Evolutionary conservation across 768 basidiomycete species (phyloP), one percentile per base, ranked within the genome.

Genomic region (Clitopilus passeckerianus): DNA sequence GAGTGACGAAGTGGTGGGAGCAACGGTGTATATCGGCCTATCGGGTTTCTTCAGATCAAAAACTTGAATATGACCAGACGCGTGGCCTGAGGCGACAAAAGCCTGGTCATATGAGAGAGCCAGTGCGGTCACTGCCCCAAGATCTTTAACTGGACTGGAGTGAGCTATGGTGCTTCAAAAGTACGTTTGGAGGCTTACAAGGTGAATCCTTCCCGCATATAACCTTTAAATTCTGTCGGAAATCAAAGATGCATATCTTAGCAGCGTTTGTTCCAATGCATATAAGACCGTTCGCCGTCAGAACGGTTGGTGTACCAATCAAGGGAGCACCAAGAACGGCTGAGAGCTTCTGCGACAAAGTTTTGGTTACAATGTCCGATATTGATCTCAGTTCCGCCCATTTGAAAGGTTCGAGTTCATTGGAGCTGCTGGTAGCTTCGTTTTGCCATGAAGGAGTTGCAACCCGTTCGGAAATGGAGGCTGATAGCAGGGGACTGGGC

Each of bases 71-170:
- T 93, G 80, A 2, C 96, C 97, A 1, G 81, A 81, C 5, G 84
- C 77, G 72, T 98, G 93, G 0, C 97, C 97, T 1, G 89, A 89
- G 0, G 89, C 96, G 54, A 98, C 78, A 70, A 87, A 97, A 1
- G 95, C 98, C 65, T 94, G 93, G 68, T 99, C 97, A 65, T 92
- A 86, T 8, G 95, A 97, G 52, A 99, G 76, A 0, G 93, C 88
- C 14, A 99, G 72, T 1, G 95, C 90, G n/a, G 91, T 95, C 7
- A 94, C 90, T 14, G 91, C 72, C 18, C 93, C 93, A 9, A 87
- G 73, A 2, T 74, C 72, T 65, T 77, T 86, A 43, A 78, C 89
- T 90, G 72, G 54, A 60, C 37, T 60, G 59, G 61, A 70, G 66
- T 61, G 63, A 65, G 57, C 66, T 35, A 57, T 54, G 54, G 18